Base-by-base conservation (phyloP, 305 asterid genomes). In the Salvia sclarea region DNA sequence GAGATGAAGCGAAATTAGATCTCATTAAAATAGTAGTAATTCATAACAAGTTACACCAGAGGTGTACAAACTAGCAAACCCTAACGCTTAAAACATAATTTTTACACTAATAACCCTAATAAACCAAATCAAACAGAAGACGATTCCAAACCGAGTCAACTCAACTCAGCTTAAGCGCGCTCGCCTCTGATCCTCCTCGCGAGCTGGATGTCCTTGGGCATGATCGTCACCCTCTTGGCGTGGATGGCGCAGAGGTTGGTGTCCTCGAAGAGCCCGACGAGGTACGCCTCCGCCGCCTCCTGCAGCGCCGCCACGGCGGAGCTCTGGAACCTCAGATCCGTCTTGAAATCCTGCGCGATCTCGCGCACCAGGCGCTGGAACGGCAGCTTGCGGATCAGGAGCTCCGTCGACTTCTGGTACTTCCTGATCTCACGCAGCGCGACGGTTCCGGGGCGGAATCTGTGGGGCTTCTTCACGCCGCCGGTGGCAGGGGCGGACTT, bases 131-230 rank as follows among this genome's bases (percentile, higher is more conserved):
- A n/a, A 54, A 47, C 1, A 61, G 10, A 37, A 47, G 44, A 64
- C 40, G 16, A 22, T 0, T 33, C 25, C 7, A 24, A 30, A 1
- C 37, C 8, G 50, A 35, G 18, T 13, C 7, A 16, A 56, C 20
- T 21, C 7, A 16, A 56, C 20, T 21, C 53, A 38, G 20, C 17
- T 57, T 84, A 86, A 55, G 89, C 89, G 30, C 92, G 80, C 76
- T 86, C 88, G 20, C 92, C 92, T 17, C 89, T 72, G 21, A 84
- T 86, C 61, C 89, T 84, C 72, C 92, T 75, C 0, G 92, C 92
- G 14, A 86, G 82, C 80, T 86, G 92, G 18, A 86, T 86, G 13
- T 86, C 92, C 80, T 84, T 86, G 1, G 92, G 92, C 92, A 86
- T 86, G 0, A 86, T 86, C 11, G 92, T 86, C 35, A 86, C 92